phyloP scores from a whole-genome alignment of 1,284 basidiomycete genomes.

The Apiotrichum laibachii region DNA sequence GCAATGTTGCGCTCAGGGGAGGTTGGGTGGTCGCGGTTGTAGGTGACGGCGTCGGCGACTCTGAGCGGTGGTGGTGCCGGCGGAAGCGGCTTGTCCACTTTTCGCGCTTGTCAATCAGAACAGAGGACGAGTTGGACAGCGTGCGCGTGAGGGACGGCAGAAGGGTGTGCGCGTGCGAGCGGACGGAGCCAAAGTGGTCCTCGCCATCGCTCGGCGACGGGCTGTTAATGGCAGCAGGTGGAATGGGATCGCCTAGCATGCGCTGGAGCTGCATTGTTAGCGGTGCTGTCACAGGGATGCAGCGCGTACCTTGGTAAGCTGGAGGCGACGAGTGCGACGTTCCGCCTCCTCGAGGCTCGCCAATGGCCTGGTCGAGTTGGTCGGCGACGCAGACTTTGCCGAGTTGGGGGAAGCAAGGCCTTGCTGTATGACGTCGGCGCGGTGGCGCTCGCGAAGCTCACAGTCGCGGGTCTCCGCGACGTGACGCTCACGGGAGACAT shows the following conservation, averaged over 20 bases:
- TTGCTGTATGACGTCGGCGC: background rate
- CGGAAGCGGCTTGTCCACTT: background rate
- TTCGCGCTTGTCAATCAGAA: background rate
- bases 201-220: constrained; percentile 5
- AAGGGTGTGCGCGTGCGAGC: background rate
- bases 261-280: constrained; percentile 25
- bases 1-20: background rate
- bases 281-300: no score
- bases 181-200: background rate
- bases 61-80: background rate
- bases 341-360: constrained; percentile 15
- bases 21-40: background rate
- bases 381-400: background rate
- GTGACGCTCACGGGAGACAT: constrained; percentile 27
- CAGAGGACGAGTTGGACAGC: background rate
- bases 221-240: constrained; percentile 14
- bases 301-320: constrained; percentile 30
- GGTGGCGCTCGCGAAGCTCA: background rate
- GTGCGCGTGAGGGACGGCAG: background rate
- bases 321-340: constrained; percentile 24
- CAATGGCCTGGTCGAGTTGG: background rate
- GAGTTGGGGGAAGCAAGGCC: background rate
- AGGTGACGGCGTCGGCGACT: background rate
- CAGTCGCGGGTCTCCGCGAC: constrained; percentile 25
- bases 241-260: constrained; percentile 27